Percentiles rank a stretch among this genome's conserved stretches.
These are phyloP conservation scores for Eucalyptus urophylla DNA, from an alignment of 345 rosid genomes.

Conservation along the genomic window DNA sequence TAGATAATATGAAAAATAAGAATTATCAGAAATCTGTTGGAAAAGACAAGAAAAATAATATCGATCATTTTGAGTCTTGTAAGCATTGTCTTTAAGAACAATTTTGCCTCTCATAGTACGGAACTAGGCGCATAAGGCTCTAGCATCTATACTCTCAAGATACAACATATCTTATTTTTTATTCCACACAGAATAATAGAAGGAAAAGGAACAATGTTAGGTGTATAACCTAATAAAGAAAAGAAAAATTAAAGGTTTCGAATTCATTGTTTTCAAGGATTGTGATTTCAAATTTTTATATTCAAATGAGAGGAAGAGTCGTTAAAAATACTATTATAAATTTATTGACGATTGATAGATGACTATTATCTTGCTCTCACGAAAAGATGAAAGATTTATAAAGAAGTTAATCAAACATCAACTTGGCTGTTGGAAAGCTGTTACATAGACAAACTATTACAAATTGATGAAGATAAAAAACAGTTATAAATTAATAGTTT, in stretches of 20 bases:
- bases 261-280: background rate
- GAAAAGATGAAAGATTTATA: background rate
- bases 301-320: background rate
- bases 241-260: background rate
- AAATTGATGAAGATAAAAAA: too few relatives aligned
- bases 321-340: background rate
- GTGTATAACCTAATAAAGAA: background rate
- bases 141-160: background rate
- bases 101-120: fast-evolving
- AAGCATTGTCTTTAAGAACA: background rate
- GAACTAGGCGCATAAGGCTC: background rate
- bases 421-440: background rate
- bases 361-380: background rate
- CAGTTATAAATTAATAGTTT: too few relatives aligned
- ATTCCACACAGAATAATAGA: background rate
- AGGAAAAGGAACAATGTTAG: background rate
- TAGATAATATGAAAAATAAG: background rate
- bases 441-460: background rate
- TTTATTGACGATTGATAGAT: background rate
- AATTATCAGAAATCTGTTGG: background rate
- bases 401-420: too few relatives aligned
- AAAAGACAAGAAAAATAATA: background rate
- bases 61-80: background rate
- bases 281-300: background rate
- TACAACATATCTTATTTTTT: background rate